Conservation (phyloP, 2,329 filamentous ascomycete genomes). For the Neonectria ditissima region DNA sequence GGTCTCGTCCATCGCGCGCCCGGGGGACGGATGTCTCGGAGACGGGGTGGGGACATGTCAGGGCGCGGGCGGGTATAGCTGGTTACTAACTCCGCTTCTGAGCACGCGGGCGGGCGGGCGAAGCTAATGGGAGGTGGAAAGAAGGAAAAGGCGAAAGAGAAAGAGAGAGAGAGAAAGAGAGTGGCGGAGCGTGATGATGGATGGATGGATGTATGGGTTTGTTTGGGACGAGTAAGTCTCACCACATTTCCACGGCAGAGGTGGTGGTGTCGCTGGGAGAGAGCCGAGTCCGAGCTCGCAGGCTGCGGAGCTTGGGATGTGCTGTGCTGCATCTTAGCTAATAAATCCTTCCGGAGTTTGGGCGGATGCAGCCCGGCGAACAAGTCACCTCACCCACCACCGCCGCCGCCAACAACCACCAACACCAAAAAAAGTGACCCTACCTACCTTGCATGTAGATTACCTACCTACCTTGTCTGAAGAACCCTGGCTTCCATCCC, state of each 20-base stretch:
- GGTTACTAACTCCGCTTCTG: conserved; percentile 22
- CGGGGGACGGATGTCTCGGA: conserved; percentile 24
- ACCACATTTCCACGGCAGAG: not conserved
- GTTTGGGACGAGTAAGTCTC: not conserved
- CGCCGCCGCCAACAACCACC: not conserved
- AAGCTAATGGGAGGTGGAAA: not conserved
- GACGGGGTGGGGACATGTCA: conserved; percentile 16
- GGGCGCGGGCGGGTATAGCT: conserved; percentile 7
- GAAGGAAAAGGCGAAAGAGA: not conserved
- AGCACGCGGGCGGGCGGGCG: not conserved
- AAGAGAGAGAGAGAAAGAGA: not conserved
- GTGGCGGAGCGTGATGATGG: too few relatives aligned
- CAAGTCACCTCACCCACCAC: not conserved
- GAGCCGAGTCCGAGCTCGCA: not conserved
- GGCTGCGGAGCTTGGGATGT: too few relatives aligned
- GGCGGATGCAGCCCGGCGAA: not conserved
- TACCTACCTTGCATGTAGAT: not conserved
- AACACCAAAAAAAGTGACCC: not conserved
- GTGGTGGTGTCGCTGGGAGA: not conserved
- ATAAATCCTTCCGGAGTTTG: conserved; percentile 2
- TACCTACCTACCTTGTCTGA: not conserved
- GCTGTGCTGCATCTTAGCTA: not conserved
- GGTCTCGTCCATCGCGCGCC: conserved; percentile 1
- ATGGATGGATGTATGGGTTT: too few relatives aligned
- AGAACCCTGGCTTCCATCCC: not conserved